Evolutionary conservation across 2,329 filamentous ascomycete species (phyloP).

Genomic region (Sarocladiaceae sp.): DNA sequence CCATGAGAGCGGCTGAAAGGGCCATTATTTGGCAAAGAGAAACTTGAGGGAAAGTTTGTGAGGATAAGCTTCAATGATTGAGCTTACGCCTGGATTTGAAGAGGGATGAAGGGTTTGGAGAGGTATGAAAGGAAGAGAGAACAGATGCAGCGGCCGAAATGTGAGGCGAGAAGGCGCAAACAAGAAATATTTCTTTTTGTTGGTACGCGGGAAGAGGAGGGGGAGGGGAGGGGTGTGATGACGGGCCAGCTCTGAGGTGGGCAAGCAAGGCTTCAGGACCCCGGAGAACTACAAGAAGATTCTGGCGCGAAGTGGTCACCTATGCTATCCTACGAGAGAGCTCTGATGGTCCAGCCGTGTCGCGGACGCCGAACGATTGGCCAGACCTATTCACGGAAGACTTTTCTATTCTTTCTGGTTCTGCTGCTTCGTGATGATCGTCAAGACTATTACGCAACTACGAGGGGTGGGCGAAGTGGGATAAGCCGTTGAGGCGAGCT

Average conservation of each 20-base stretch:
- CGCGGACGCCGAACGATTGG: no score
- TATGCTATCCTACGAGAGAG: neutral
- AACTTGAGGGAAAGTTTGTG: neutral
- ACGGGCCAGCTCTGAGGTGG: no score
- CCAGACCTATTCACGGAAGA: no score
- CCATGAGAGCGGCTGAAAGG: conserved; percentile 15
- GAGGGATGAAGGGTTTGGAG: neutral
- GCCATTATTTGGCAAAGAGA: neutral
- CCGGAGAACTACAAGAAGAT: conserved; percentile 1
- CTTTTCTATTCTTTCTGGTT: no score
- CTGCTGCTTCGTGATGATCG: no score
- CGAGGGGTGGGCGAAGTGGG: no score
- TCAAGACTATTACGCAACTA: no score
- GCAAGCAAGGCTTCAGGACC: neutral
- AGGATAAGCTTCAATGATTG: no score
- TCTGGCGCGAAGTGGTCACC: conserved; percentile 11
- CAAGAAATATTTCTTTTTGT: conserved; percentile 5
- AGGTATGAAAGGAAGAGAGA: neutral
- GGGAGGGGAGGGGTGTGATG: conserved; percentile 2
- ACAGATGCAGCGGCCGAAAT: neutral
- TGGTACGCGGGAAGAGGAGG: neutral
- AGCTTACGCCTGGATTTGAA: no score
- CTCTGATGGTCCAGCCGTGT: no score
- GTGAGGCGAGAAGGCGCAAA: neutral
- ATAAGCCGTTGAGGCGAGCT: no score